Conservation (phyloP, 2,329 filamentous ascomycete species). For the Fonsecaea multimorphosa region DNA sequence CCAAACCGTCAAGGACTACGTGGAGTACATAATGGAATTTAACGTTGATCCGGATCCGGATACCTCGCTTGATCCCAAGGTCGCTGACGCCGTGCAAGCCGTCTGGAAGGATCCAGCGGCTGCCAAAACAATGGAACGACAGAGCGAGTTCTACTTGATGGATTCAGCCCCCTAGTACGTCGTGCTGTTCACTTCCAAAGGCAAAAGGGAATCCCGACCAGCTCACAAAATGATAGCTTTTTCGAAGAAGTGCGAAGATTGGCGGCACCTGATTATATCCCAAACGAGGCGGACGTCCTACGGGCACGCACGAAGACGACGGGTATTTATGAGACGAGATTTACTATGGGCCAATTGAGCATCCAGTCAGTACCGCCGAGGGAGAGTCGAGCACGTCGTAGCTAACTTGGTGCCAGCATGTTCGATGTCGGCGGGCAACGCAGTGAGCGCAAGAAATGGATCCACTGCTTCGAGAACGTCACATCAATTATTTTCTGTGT, state of each 20-base stretch:
- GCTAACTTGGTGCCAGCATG: conserved; percentile 70
- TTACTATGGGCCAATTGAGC: conserved; percentile 97
- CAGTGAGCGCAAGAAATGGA: conserved; percentile 99
- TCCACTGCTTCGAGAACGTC: conserved; percentile 99
- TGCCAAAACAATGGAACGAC: conserved; percentile 83
- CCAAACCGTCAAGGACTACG: conserved; percentile 73
- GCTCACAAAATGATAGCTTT: conserved; percentile 67
- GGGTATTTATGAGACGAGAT: conserved; percentile 97
- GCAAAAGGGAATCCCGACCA: conserved; percentile 15
- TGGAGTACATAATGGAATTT: conserved; percentile 83
- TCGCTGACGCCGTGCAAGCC: conserved; percentile 81
- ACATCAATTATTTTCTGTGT: conserved; percentile 99
- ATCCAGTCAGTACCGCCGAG: conserved; percentile 76
- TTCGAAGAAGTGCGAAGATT: conserved; percentile 92
- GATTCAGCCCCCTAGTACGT: conserved; percentile 97
- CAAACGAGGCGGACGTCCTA: conserved; percentile 91
- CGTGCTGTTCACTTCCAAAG: conserved; percentile 8
- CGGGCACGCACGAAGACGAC: conserved; percentile 97
- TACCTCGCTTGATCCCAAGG: conserved; percentile 77
- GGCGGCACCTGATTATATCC: conserved; percentile 81
- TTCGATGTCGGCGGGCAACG: conserved; percentile 97
- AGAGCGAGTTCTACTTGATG: conserved; percentile 99
- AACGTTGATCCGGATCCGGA: conserved; percentile 89
- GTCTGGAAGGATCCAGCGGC: conserved; percentile 91
- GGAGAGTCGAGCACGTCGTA: background rate